Conservation (phyloP, 257 asterid species). For the Nicotiana sylvestris region DNA sequence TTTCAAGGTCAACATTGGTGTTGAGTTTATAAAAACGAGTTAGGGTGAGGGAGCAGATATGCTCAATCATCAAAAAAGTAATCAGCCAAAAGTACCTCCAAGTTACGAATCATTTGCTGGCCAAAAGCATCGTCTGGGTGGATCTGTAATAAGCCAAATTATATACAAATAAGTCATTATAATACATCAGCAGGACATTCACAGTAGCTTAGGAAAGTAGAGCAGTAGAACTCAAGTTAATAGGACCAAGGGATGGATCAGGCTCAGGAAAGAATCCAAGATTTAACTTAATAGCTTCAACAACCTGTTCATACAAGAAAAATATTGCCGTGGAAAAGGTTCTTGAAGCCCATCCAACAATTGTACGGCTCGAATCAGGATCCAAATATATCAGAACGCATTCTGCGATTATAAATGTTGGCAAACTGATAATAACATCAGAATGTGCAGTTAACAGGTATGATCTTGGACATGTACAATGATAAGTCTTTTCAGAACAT, state of each 20-base stretch:
- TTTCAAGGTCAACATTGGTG: background rate
- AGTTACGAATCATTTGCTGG: conserved; percentile 90
- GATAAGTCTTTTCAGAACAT: background rate
- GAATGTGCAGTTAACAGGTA: conserved; percentile 29
- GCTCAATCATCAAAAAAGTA: background rate
- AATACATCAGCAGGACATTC: background rate
- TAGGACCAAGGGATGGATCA: conserved; percentile 13
- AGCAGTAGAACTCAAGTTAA: conserved; percentile 2
- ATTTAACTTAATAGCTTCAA: conserved; percentile 16
- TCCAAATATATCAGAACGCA: conserved; percentile 93
- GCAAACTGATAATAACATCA: conserved; percentile 91
- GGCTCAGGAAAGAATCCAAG: conserved; percentile 7
- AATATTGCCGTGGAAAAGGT: conserved; percentile 82
- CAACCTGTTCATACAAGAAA: conserved; percentile 98
- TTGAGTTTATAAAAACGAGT: background rate
- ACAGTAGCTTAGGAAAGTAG: background rate
- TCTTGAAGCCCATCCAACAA: conserved; percentile 88
- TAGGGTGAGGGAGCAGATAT: background rate
- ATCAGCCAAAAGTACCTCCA: conserved; percentile 61
- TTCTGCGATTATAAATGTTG: conserved; percentile 99
- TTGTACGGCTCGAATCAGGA: conserved; percentile 76
- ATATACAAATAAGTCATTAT: background rate
- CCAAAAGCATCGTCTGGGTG: conserved; percentile 99
- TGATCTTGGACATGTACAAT: background rate
- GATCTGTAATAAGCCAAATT: conserved; percentile 45